phyloP scores from a whole-genome alignment of 106 monocot species.

The Agapanthus africanus region DNA sequence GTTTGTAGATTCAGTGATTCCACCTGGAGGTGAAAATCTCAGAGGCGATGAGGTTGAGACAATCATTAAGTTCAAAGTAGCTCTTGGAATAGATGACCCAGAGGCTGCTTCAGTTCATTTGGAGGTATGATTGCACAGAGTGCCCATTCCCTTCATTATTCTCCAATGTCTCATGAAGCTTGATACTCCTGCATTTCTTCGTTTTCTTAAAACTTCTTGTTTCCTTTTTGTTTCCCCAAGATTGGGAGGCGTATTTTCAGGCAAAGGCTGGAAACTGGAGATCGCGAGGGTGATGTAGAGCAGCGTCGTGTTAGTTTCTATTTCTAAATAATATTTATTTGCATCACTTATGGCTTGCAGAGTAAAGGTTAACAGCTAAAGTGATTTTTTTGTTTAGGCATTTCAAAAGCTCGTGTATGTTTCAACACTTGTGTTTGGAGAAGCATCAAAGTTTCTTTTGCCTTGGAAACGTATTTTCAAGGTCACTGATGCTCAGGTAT shows the following conservation, averaged over 20 bases:
- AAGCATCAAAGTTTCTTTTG: constrained; percentile 87
- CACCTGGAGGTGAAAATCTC: constrained; percentile 75
- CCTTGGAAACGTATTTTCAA: constrained; percentile 99
- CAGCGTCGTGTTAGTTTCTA: constrained; percentile 56
- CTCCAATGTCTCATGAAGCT: too few relatives aligned
- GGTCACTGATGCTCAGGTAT: constrained; percentile 98
- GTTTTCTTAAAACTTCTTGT: constrained; percentile 1
- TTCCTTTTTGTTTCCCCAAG: constrained; percentile 20
- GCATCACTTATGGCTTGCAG: background rate
- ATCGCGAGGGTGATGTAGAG: constrained; percentile 80
- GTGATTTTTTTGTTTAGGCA: constrained; percentile 49
- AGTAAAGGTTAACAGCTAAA: constrained; percentile 1
- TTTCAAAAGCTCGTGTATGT: constrained; percentile 97
- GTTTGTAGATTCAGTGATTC: constrained; percentile 71
- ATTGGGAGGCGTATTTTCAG: constrained; percentile 86
- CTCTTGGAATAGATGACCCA: constrained; percentile 90
- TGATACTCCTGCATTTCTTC: too few relatives aligned
- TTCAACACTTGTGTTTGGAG: constrained; percentile 83
- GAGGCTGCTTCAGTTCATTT: constrained; percentile 95
- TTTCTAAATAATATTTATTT: background rate
- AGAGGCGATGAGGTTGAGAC: constrained; percentile 81
- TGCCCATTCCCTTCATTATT: background rate
- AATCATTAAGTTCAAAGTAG: constrained; percentile 80
- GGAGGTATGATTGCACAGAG: constrained; percentile 43
- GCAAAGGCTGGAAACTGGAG: constrained; percentile 83